Evolutionary conservation across 371 early-diverging fungal genomes (phyloP).

Genomic region (Circinella minor): DNA sequence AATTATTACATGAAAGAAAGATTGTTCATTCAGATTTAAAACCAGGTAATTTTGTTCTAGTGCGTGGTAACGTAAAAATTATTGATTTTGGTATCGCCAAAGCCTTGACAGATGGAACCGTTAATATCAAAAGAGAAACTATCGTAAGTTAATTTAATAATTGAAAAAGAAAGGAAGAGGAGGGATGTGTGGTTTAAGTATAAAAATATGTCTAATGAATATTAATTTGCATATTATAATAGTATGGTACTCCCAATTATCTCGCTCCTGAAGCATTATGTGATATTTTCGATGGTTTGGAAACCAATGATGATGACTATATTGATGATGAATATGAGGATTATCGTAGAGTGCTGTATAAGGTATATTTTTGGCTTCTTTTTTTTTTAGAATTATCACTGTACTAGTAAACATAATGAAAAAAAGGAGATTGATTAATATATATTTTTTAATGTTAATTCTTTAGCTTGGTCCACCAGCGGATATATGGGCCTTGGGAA

Average conservation of each 20-base stretch:
- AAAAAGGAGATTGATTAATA: no score
- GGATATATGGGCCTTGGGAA: conserved; percentile 99
- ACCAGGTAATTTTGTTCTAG: conserved; percentile 93
- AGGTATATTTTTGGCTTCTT: not conserved
- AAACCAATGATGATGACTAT: conserved; percentile 19
- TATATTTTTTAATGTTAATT: not conserved
- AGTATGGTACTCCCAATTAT: conserved; percentile 95
- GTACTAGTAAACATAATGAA: no score
- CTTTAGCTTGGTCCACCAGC: conserved; percentile 68
- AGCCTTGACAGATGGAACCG: conserved; percentile 92
- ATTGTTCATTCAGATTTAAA: conserved; percentile 97
- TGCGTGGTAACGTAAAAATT: conserved; percentile 83
- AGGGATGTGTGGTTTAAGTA: no score
- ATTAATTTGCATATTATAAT: not conserved
- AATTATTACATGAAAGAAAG: conserved; percentile 82
- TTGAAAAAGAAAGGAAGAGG: not conserved
- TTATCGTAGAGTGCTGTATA: not conserved
- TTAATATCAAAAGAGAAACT: conserved; percentile 88
- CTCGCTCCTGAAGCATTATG: conserved; percentile 93
- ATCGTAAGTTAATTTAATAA: conserved; percentile 55
- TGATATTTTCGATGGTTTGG: not conserved
- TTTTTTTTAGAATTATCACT: no score
- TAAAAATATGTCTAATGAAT: not conserved
- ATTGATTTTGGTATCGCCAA: conserved; percentile 99
- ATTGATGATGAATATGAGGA: conserved; percentile 29